phyloP scores from a whole-genome alignment of 495 filamentous ascomycete genomes.

The Clavariopsis aquatica region DNA sequence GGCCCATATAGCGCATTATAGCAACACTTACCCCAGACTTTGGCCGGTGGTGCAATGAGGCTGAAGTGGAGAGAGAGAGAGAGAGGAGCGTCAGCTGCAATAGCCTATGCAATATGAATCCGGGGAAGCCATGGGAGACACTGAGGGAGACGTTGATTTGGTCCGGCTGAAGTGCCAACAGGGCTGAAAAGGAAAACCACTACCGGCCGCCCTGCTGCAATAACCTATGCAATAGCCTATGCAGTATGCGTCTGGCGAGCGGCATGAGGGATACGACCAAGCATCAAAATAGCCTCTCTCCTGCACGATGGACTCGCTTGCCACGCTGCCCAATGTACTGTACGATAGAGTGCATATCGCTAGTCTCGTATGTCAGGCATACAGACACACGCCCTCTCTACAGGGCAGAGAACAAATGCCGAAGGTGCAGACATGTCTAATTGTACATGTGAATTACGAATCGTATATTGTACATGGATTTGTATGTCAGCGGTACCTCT shows the following conservation, averaged over 20 bases:
- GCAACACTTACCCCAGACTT: neutral
- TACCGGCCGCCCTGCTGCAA: too few species aligned
- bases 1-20: neutral
- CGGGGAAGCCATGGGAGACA: neutral
- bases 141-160: neutral
- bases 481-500: neutral
- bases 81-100: conserved; percentile 5
- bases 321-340: conserved; percentile 4
- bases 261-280: too few species aligned
- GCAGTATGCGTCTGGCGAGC: too few species aligned
- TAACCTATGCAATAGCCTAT: too few species aligned
- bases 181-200: too few species aligned
- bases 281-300: too few species aligned
- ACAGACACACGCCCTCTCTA: too few species aligned
- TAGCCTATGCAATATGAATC: conserved; percentile 5
- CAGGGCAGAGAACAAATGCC: neutral
- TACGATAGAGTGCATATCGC: neutral
- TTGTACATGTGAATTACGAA: neutral
- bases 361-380: neutral
- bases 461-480: neutral
- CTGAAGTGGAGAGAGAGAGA: neutral
- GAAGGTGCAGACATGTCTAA: neutral
- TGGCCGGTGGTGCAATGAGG: too few species aligned
- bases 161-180: too few species aligned
- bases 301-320: neutral